Base-by-base conservation (phyloP, 2,329 filamentous ascomycete genomes). In the Fusarium algeriense region DNA sequence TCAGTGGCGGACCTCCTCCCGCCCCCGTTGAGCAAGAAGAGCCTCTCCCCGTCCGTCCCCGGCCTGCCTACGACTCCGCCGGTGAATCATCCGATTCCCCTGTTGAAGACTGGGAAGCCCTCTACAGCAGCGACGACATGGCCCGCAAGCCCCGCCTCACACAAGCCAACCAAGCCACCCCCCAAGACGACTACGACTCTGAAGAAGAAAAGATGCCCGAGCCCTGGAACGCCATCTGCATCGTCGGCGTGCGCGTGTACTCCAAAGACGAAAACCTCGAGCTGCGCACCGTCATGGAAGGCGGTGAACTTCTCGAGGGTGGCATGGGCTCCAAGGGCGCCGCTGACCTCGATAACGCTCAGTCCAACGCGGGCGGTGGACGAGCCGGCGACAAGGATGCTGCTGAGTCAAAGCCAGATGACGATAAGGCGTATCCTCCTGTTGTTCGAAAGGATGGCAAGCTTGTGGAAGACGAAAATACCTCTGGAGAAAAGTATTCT, bases 221-320 rank as follows among this genome's bases (percentile, higher is more conserved):
- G 28, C 86, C 88, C 3, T 91, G 89, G 89, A 90, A 91, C 75
- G 89, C 89, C 7, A 84, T 91, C 48, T 87, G 85, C 56, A 86
- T 90, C 20, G 85, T 91, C 0, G 89, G 89, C 0, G 80, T 91
- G 55, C 85, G 88, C 7, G 86, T 91, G 9, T 91, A 90, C 77
- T 87, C 86, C 74, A 88, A 87, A 77, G 87, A 90, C 75, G 83
- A 85, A 46, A 79, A 82, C 35, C 80, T 89, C 5, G 84, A 88
- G 77, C 78, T 89, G n/a, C 82, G 83, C 40, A 84, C 88, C 15
- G 85, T 89, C 23, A 84, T 89, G 79, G 87, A 89, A 74, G 86
- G 86, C 41, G 86, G 85, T 28, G 82, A 85, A 71, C 81, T 88
- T 6, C 79, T 83, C 32, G 86, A 89, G 75, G 84, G 82, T 41